A percentile compares a stretch with the other conserved stretches of the same genome.
Conservation (phyloP, 306 rosid genomes). For the Canavalia gladiata region DNA sequence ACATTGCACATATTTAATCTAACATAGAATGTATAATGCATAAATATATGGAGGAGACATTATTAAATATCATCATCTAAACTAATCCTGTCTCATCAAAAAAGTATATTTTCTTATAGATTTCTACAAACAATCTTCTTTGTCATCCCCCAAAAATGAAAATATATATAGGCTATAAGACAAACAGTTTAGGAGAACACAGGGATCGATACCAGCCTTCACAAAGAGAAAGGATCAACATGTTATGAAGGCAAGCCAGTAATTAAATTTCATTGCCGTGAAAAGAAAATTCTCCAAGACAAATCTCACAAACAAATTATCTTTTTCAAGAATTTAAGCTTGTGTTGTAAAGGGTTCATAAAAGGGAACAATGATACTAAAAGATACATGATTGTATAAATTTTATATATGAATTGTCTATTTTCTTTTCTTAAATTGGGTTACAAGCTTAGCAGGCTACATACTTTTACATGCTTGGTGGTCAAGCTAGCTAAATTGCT, state of each 20-base stretch:
- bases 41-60: neutral
- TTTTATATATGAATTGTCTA: no score
- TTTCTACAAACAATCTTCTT: neutral
- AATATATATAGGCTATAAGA: neutral
- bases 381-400: no score
- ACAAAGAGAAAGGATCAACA: neutral
- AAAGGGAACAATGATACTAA: no score
- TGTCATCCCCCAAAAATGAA: neutral
- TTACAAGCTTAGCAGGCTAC: no score
- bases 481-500: no score
- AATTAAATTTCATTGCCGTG: neutral
- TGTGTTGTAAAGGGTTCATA: no score
- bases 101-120: neutral
- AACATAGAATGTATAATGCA: neutral
- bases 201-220: neutral
- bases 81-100: neutral
- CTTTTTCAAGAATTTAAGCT: neutral
- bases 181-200: neutral
- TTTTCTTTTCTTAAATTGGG: no score
- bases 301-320: conserved; percentile 33
- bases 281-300: conserved; percentile 26
- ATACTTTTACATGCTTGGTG: no score
- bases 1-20: neutral
- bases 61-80: neutral
- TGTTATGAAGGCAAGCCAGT: neutral